phyloP scores from a whole-genome alignment of 2,329 filamentous ascomycete genomes.

The Phaeosphaeriaceae sp. region DNA sequence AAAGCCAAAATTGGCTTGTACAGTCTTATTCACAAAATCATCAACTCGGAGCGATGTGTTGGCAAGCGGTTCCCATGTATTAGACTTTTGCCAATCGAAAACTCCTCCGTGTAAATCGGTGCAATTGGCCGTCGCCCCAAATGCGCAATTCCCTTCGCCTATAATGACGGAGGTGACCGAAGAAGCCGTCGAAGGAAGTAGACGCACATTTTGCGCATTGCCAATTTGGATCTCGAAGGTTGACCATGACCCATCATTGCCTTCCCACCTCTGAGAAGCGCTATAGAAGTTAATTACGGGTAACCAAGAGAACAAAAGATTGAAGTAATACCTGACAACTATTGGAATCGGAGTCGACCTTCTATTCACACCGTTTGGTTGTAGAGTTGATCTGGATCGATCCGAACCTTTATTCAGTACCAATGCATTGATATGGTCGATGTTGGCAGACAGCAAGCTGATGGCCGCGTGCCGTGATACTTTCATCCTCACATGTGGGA shows the following conservation, averaged over 20 bases:
- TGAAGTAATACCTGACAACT: neutral
- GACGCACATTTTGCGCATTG: slow-evolving; percentile 27
- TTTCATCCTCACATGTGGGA: too few relatives aligned
- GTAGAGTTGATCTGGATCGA: too few relatives aligned
- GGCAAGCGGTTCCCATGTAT: slow-evolving; percentile 31
- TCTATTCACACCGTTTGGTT: too few relatives aligned
- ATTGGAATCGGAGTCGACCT: too few relatives aligned
- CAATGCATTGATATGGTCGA: too few relatives aligned
- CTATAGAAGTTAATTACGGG: slow-evolving; percentile 1
- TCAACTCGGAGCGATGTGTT: slow-evolving; percentile 38
- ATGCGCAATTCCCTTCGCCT: slow-evolving; percentile 28
- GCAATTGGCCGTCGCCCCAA: slow-evolving; percentile 34
- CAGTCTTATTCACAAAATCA: slow-evolving; percentile 22
- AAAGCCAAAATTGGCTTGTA: slow-evolving; percentile 42
- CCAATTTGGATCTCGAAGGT: slow-evolving; percentile 35
- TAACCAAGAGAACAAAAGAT: neutral
- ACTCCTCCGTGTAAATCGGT: slow-evolving; percentile 34
- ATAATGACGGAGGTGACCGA: slow-evolving; percentile 41
- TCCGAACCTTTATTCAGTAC: too few relatives aligned
- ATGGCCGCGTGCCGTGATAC: too few relatives aligned
- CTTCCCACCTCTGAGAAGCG: slow-evolving; percentile 31
- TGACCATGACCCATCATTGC: slow-evolving; percentile 38
- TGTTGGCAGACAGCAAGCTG: too few relatives aligned
- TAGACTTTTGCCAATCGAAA: slow-evolving; percentile 38
- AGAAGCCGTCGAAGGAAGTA: slow-evolving; percentile 38